Evolutionary conservation across 2,329 filamentous ascomycete species (phyloP).

Genomic region (Metarhizium anisopliae): DNA sequence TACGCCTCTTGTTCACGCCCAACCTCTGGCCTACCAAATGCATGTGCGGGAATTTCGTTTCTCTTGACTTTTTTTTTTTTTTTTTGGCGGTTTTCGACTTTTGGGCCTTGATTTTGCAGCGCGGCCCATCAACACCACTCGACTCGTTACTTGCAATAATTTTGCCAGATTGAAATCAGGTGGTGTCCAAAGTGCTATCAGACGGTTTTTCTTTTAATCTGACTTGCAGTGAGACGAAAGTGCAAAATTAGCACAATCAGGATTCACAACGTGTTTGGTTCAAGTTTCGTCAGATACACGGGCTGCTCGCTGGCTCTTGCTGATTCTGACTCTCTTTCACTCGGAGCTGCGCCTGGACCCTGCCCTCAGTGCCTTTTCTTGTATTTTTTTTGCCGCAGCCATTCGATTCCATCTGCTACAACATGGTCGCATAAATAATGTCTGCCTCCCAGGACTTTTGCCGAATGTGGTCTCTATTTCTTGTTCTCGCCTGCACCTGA

Average conservation of each 20-base stretch:
- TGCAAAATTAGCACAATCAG: not conserved
- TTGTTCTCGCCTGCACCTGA: not conserved
- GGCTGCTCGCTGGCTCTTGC: slow-evolving; percentile 7
- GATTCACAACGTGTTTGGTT: not conserved
- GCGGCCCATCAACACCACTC: not conserved
- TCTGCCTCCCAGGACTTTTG: not conserved
- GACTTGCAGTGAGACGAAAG: not conserved
- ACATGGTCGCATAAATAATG: not conserved
- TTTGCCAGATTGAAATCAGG: not conserved
- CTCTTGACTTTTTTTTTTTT: not conserved
- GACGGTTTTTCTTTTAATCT: too few species aligned
- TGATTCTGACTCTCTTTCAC: not conserved
- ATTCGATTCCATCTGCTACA: not conserved
- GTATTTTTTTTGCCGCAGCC: not conserved
- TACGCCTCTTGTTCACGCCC: not conserved
- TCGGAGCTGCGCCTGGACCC: not conserved
- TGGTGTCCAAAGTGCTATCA: too few species aligned
- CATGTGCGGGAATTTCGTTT: not conserved
- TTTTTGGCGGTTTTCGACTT: not conserved
- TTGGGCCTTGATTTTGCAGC: not conserved
- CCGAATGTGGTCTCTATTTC: not conserved
- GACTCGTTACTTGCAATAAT: too few species aligned
- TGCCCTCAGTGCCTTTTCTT: not conserved
- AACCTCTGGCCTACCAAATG: not conserved
- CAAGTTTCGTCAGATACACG: not conserved